A percentile compares a stretch with the other conserved stretches of the same genome.
These are phyloP conservation scores for Prosopis cineraria DNA, from an alignment of 306 rosid genomes.

Conservation along the genomic window DNA sequence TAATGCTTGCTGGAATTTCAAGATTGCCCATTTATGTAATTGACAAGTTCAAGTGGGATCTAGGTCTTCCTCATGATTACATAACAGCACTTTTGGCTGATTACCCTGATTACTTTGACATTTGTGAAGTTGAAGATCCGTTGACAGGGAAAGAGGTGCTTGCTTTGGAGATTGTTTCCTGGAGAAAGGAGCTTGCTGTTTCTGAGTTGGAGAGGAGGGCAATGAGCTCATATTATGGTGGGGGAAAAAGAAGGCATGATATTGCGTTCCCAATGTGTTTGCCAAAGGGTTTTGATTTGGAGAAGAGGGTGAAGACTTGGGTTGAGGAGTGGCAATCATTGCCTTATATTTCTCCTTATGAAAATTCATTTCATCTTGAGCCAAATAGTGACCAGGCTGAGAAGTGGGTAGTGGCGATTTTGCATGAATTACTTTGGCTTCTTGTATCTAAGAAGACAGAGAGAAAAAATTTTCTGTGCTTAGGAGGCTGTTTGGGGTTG, in stretches of 20 bases:
- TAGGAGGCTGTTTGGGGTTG: slow-evolving; percentile 76
- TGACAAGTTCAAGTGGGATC: slow-evolving; percentile 78
- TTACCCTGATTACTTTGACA: slow-evolving; percentile 77
- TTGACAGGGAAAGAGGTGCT: slow-evolving; percentile 59
- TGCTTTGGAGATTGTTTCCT: slow-evolving; percentile 71
- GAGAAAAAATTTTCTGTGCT: slow-evolving; percentile 50
- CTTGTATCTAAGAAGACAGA: slow-evolving; percentile 81
- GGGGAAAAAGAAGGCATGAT: slow-evolving; percentile 39
- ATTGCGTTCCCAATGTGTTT: slow-evolving; percentile 66
- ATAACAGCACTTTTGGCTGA: slow-evolving; percentile 58
- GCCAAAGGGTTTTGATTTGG: slow-evolving; percentile 76
- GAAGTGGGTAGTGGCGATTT: slow-evolving; percentile 83
- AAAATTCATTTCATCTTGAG: slow-evolving; percentile 70
- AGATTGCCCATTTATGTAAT: slow-evolving; percentile 69
- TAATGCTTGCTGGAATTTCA: slow-evolving; percentile 70
- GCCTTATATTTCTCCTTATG: slow-evolving; percentile 87
- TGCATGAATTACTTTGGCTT: slow-evolving; percentile 81
- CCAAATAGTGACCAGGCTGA: slow-evolving; percentile 69
- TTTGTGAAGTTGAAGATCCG: slow-evolving; percentile 55
- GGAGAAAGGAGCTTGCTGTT: slow-evolving; percentile 66
- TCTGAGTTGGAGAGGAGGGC: slow-evolving; percentile 75
- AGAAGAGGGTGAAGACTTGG: slow-evolving; percentile 72
- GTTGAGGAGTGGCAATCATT: slow-evolving; percentile 76
- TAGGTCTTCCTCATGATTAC: slow-evolving; percentile 78
- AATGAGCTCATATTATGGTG: slow-evolving; percentile 20